Percentiles rank a stretch among this genome's conserved stretches.
These are phyloP conservation scores for Diplogelasinospora grovesii DNA, from an alignment of 495 filamentous ascomycete genomes.

Conservation along the genomic window DNA sequence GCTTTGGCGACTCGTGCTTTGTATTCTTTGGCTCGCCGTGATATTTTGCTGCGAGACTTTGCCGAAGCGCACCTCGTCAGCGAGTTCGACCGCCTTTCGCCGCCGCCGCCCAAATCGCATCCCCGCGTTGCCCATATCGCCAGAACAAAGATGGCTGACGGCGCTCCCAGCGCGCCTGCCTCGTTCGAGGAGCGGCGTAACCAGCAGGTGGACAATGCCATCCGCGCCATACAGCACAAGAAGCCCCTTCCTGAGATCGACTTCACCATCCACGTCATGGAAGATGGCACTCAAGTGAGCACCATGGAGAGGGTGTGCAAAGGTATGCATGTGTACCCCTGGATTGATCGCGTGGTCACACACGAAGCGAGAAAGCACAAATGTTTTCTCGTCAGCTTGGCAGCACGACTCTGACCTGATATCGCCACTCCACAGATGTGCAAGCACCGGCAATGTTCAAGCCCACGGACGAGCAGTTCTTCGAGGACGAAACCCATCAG, in stretches of 20 bases:
- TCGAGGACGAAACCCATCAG: slow-evolving; percentile 66
- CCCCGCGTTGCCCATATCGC: neutral
- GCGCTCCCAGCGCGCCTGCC: slow-evolving; percentile 24
- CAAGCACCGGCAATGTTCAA: slow-evolving; percentile 92
- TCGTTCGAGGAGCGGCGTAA: slow-evolving; percentile 26
- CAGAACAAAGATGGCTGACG: slow-evolving; percentile 36
- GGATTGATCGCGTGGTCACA: too few species aligned
- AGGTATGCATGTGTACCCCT: slow-evolving; percentile 51
- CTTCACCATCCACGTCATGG: slow-evolving; percentile 96
- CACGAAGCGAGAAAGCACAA: neutral
- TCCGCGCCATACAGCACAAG: slow-evolving; percentile 84
- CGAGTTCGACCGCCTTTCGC: neutral
- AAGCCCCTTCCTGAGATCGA: slow-evolving; percentile 94
- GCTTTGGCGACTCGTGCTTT: neutral
- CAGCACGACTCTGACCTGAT: slow-evolving; percentile 6
- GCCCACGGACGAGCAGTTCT: slow-evolving; percentile 73
- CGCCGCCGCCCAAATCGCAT: neutral
- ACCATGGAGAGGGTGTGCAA: slow-evolving; percentile 94
- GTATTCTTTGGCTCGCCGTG: neutral
- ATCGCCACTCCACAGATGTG: slow-evolving; percentile 55
- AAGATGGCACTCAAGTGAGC: slow-evolving; percentile 91
- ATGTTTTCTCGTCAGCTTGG: too few species aligned
- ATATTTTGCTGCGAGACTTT: neutral
- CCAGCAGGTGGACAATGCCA: slow-evolving; percentile 57
- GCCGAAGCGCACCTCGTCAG: neutral